Percentiles rank a stretch among this genome's conserved stretches.
phyloP scores from a whole-genome alignment of 1,284 basidiomycete genomes.

The Trametes polyzona region DNA sequence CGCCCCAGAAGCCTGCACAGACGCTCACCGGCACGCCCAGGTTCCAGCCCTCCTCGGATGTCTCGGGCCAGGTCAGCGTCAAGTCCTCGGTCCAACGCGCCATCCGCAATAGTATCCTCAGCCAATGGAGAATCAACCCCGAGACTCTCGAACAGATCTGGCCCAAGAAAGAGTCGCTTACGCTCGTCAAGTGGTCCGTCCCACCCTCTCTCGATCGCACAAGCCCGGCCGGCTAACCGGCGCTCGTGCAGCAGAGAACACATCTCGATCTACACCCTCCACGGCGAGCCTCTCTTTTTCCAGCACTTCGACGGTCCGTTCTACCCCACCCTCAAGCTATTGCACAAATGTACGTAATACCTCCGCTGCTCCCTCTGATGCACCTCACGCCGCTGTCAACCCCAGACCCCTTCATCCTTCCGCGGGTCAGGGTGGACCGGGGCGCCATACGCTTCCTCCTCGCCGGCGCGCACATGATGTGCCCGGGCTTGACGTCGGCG shows the following conservation, averaged over 20 bases:
- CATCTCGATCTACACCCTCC: slow-evolving; percentile 89
- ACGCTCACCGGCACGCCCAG: slow-evolving; percentile 45
- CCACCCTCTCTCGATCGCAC: slow-evolving; percentile 13
- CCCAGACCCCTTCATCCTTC: slow-evolving; percentile 88
- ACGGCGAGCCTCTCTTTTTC: slow-evolving; percentile 90
- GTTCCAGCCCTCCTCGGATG: slow-evolving; percentile 85
- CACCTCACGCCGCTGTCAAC: slow-evolving; percentile 9
- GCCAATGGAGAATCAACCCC: slow-evolving; percentile 84
- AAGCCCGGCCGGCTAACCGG: slow-evolving; percentile 16
- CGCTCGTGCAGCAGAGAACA: slow-evolving; percentile 83
- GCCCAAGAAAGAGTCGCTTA: slow-evolving; percentile 97
- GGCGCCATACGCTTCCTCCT: slow-evolving; percentile 98
- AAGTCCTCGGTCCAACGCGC: slow-evolving; percentile 94
- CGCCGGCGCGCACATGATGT: slow-evolving; percentile 95
- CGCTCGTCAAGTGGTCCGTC: slow-evolving; percentile 93
- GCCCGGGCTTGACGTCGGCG: slow-evolving; percentile 91
- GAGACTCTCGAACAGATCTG: slow-evolving; percentile 90
- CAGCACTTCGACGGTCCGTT: slow-evolving; percentile 97
- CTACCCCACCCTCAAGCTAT: slow-evolving; percentile 84
- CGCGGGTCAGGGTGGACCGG: slow-evolving; percentile 89
- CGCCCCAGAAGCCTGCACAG: neutral
- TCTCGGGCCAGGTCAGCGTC: slow-evolving; percentile 91
- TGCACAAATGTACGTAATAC: slow-evolving; percentile 83
- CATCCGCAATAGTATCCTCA: slow-evolving; percentile 81
- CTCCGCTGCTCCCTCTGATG: slow-evolving; percentile 3